Base-by-base conservation (phyloP, 192 early-diverging fungal genomes). In the Allomyces macrogynus region DNA sequence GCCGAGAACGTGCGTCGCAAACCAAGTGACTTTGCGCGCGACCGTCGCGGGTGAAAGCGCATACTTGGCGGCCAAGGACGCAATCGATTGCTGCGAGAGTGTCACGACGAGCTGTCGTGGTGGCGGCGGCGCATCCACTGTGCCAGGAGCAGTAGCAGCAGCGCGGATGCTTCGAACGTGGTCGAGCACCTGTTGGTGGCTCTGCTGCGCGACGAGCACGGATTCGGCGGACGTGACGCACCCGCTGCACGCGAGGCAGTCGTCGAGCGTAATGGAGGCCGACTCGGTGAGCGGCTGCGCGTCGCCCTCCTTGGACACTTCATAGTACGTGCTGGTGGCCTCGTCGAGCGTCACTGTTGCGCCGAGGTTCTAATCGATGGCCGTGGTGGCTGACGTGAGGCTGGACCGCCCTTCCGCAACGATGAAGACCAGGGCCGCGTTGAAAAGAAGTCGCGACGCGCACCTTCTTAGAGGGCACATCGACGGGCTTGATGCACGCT, bases 171-270 rank as follows among this genome's bases (percentile, higher is more conserved):
- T 71, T 22, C 77, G 70, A 60, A 93, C 68, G 23, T 86, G 75
- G 22, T 78, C 76, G 64, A 81, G 81, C 40, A 99, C 76, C 68
- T 99, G 93, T 62, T 91, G 80, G 72, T 95, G 89, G 11, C 87
- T 89, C 73, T 99, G 96, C 81, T 90, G 81, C 2, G 87, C 82
- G 64, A 99, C 85, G 24, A 99, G 74, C 8, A 99, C 85, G 62
- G 87, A 91, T 72, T 99, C 96, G 5, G 95, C 95, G 8, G 93
- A 95, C 8, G 95, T 99, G 70, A 99, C 88, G 70, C 95, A 99
- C 8, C 95, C 95, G 78, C 91, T 93, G 85, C 95, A 99, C 10
- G 95, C 95, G 43, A 99, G 79, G 68, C 95, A 99, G 75, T 99
- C 95, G 69, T 97, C 92, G 25, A 99, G 77, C 25, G 88, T 85